Conservation (phyloP, 2,329 filamentous ascomycete genomes). For the Colletotrichum sp. region DNA sequence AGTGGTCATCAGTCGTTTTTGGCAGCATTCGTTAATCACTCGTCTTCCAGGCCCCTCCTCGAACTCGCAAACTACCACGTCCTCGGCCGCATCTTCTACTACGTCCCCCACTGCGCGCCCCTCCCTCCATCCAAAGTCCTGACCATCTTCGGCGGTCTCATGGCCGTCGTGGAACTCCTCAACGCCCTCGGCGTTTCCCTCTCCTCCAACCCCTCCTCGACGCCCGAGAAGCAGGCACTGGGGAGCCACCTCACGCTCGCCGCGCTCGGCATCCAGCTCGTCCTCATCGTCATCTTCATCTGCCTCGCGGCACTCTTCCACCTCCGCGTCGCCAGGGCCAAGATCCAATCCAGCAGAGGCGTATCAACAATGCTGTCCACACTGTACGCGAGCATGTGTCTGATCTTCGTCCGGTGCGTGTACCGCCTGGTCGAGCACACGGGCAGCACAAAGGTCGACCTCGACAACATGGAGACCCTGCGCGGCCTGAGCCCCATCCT, state of each 20-base stretch:
- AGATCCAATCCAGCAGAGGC: slow-evolving; percentile 14
- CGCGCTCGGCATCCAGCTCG: slow-evolving; percentile 50
- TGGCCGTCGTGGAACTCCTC: slow-evolving; percentile 48
- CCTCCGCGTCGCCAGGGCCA: slow-evolving; percentile 28
- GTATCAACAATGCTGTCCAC: slow-evolving; percentile 33
- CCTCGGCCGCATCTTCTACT: slow-evolving; percentile 64
- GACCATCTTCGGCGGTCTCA: slow-evolving; percentile 49
- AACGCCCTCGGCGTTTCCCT: slow-evolving; percentile 48
- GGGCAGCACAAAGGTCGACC: slow-evolving; percentile 18
- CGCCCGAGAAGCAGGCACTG: slow-evolving; percentile 28
- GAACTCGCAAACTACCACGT: slow-evolving; percentile 69
- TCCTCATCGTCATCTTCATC: slow-evolving; percentile 49
- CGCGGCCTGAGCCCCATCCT: slow-evolving; percentile 46
- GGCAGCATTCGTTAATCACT: not conserved
- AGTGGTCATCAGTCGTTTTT: too few species aligned
- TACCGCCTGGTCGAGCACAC: slow-evolving; percentile 55
- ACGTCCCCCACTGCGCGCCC: slow-evolving; percentile 64
- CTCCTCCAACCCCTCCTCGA: slow-evolving; percentile 38
- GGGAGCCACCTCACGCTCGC: slow-evolving; percentile 43
- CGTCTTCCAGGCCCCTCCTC: slow-evolving; percentile 54
- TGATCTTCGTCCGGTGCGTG: slow-evolving; percentile 53
- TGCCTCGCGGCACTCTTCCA: slow-evolving; percentile 50
- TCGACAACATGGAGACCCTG: not conserved
- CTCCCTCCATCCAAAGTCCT: slow-evolving; percentile 50
- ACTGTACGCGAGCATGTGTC: slow-evolving; percentile 45